A percentile compares a stretch with the other conserved stretches of the same genome.
These are phyloP conservation scores for Euphorbia lathyris DNA, from an alignment of 345 rosid genomes.

Conservation along the genomic window DNA sequence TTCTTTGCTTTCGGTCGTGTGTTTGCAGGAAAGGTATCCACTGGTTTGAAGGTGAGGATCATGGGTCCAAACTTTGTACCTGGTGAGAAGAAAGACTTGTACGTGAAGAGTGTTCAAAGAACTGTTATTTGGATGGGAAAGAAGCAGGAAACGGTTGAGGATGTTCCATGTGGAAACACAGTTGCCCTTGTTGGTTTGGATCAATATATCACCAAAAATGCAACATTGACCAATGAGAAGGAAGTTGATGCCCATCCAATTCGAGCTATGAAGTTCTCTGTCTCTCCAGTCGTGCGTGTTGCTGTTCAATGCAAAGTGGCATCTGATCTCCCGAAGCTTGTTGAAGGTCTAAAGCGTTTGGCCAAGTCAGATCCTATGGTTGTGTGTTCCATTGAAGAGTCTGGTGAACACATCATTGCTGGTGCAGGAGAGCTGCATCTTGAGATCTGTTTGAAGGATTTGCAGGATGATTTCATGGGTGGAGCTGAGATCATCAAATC, in stretches of 20 bases:
- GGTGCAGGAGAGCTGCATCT: conserved; percentile 86
- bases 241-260: conserved; percentile 86
- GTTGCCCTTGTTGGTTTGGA: conserved; percentile 83
- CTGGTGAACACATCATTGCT: conserved; percentile 81
- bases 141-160: conserved; percentile 81
- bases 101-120: conserved; percentile 63
- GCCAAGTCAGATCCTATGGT: conserved; percentile 94
- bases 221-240: conserved; percentile 74
- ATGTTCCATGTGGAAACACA: conserved; percentile 88
- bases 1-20: conserved; percentile 90
- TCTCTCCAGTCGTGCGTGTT: conserved; percentile 83
- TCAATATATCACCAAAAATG: conserved; percentile 76
- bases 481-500: conserved; percentile 76
- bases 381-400: conserved; percentile 69
- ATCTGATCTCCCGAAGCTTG: conserved; percentile 85
- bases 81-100: conserved; percentile 79
- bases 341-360: conserved; percentile 79
- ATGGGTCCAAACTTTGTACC: conserved; percentile 91
- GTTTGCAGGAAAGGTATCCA: conserved; percentile 63
- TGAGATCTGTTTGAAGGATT: conserved; percentile 79
- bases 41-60: conserved; percentile 79
- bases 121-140: conserved; percentile 94
- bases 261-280: conserved; percentile 90
- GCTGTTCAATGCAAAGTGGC: conserved; percentile 89
- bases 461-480: conserved; percentile 78